Evolutionary conservation across 257 asterid species (phyloP), one percentile per base, ranked within the genome.

Genomic region (Nicotiana obtusifolia): DNA sequence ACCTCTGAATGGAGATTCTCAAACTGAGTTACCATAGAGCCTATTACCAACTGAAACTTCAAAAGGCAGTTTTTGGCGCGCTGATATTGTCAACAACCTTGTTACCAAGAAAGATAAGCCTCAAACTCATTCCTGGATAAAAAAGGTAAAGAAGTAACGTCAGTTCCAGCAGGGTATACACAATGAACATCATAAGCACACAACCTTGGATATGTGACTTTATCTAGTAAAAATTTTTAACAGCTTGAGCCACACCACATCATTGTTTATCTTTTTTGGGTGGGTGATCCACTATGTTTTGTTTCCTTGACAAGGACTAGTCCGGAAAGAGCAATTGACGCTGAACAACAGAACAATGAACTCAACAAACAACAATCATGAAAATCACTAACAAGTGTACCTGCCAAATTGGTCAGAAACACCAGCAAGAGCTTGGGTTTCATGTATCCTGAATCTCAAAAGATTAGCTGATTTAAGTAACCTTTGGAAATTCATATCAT

Each of bases 251-350:
- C 17, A 75, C 86, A 85, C 82, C 84, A 80, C 44, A 86, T 83
- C 82, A 88, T 88, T 86, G 87, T 69, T 73, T 67, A 57, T 75
- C 78, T 86, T 88, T 86, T 76, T 64, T 85, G 64, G 89, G 91
- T 90, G 93, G 97, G 84, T 81, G 86, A 83, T 86, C 91, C 93
- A 91, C 94, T 86, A 83, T 37, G 84, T 84, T 87, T 84, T 87
- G 84, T 88, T 88, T 83, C 76, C 82, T 64, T 83, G 86, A 85
- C 78, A 78, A 80, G 57, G 83, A 82, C 87, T 66, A 81, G n/a
- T 76, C 67, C 69, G 78, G 81, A 80, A 67, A 33, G 47, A 80
- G 64, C 80, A 80, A 81, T 59, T 77, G 64, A 80, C 53, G 73
- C 82, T 67, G 81, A 80, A 82, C 20, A 81, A 78, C 84, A 60